These are phyloP conservation scores for Mycena kentingensis DNA, from an alignment of 768 basidiomycete species.

Conservation along the genomic window DNA sequence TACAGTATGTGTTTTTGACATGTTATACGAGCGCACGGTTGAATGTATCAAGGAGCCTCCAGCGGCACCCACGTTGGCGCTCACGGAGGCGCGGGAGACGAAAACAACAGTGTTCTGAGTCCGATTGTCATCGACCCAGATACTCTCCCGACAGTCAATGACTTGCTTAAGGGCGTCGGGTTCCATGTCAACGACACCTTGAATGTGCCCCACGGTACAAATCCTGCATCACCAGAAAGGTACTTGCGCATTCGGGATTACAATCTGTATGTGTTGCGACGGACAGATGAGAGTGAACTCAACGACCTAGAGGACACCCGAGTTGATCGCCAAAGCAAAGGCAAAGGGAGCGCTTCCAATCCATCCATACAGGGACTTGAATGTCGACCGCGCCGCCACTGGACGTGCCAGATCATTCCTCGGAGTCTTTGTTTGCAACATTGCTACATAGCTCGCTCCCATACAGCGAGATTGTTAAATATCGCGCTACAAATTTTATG, in stretches of 20 bases:
- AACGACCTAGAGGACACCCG: conserved; percentile 5
- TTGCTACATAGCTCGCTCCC: conserved; percentile 51
- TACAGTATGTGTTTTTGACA: too few species aligned
- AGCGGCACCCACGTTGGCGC: conserved; percentile 17
- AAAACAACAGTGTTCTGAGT: neutral
- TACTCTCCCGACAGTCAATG: conserved; percentile 14
- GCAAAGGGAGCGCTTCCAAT: conserved; percentile 25
- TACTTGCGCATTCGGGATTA: conserved; percentile 40
- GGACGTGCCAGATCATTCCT: conserved; percentile 38
- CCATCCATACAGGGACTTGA: neutral
- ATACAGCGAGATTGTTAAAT: conserved; percentile 50
- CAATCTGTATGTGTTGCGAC: conserved; percentile 35
- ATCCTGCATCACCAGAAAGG: conserved; percentile 12
- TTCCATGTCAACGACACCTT: conserved; percentile 17
- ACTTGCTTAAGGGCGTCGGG: conserved; percentile 15
- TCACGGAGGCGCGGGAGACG: neutral
- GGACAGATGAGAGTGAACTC: conserved; percentile 11
- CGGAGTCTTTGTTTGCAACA: conserved; percentile 49
- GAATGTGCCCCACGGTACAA: conserved; percentile 2
- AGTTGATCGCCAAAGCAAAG: conserved; percentile 25
- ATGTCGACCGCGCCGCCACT: conserved; percentile 11
- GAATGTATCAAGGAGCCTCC: conserved; percentile 49
- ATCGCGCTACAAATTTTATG: conserved; percentile 57
- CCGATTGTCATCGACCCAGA: conserved; percentile 7
- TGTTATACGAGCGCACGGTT: conserved; percentile 52